These are phyloP conservation scores for Kwoniella heveanensis DNA, from an alignment of 768 basidiomycete genomes.

Conservation along the genomic window DNA sequence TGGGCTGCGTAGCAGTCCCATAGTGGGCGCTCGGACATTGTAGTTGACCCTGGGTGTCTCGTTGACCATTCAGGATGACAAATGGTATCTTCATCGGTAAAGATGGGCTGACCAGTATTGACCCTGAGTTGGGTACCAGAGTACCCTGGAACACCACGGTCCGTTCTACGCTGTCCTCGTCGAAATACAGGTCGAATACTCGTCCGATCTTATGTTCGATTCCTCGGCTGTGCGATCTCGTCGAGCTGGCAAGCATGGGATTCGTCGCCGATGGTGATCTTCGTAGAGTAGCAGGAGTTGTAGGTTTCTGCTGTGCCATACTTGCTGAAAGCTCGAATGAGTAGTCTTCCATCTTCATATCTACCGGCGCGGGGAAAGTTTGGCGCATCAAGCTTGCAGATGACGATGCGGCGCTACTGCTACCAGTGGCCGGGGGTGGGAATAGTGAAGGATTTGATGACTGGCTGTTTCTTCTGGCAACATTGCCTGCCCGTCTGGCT, in stretches of 20 bases:
- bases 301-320: slow-evolving; percentile 14
- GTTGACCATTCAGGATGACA: slow-evolving; percentile 6
- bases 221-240: background rate
- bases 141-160: slow-evolving; percentile 18
- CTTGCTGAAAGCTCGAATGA: slow-evolving; percentile 35
- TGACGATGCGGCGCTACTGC: slow-evolving; percentile 11
- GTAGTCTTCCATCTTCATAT: slow-evolving; percentile 39
- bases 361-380: slow-evolving; percentile 19
- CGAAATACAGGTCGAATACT: slow-evolving; percentile 23
- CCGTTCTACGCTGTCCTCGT: slow-evolving; percentile 6
- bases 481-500: slow-evolving; percentile 3
- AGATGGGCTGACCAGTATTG: slow-evolving; percentile 21
- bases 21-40: slow-evolving; percentile 11
- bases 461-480: background rate
- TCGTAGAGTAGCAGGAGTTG: slow-evolving; percentile 1
- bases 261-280: background rate
- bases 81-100: slow-evolving; percentile 29
- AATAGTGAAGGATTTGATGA: background rate
- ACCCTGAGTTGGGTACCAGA: slow-evolving; percentile 21
- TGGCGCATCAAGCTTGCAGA: slow-evolving; percentile 31
- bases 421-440: background rate
- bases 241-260: background rate
- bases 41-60: slow-evolving; percentile 3
- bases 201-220: slow-evolving; percentile 5
- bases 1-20: background rate